These are phyloP conservation scores for Arabis hirsuta DNA, from an alignment of 345 rosid genomes.

Conservation along the genomic window DNA sequence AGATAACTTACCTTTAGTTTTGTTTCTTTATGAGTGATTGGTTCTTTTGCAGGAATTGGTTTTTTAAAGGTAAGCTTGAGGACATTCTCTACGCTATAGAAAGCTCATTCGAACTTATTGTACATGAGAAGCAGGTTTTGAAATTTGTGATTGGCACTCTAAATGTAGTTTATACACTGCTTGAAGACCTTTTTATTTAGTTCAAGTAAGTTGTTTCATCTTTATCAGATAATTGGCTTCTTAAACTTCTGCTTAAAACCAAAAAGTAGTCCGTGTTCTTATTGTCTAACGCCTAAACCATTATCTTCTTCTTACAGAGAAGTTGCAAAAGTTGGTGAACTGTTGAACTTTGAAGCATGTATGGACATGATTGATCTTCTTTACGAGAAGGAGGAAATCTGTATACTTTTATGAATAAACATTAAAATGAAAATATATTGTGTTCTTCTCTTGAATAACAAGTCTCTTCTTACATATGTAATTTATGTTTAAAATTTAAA, in stretches of 20 bases:
- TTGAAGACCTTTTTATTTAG: slow-evolving; percentile 62
- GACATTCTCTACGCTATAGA: slow-evolving; percentile 7
- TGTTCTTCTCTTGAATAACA: too few species aligned
- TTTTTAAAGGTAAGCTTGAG: slow-evolving; percentile 61
- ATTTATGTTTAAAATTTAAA: too few species aligned
- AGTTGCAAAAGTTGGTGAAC: slow-evolving; percentile 73
- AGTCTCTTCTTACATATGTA: too few species aligned
- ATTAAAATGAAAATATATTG: too few species aligned
- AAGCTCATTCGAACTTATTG: slow-evolving; percentile 3
- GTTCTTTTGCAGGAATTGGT: too few species aligned
- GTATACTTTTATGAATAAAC: too few species aligned
- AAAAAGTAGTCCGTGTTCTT: neutral
- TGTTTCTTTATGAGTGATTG: too few species aligned
- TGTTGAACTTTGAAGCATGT: slow-evolving; percentile 69
- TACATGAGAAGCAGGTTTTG: slow-evolving; percentile 49
- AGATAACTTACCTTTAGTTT: too few species aligned
- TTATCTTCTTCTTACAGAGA: slow-evolving; percentile 46
- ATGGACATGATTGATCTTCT: slow-evolving; percentile 92
- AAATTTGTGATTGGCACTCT: slow-evolving; percentile 68
- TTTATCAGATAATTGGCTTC: slow-evolving; percentile 8
- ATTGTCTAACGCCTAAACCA: neutral
- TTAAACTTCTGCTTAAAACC: neutral
- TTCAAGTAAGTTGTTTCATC: slow-evolving; percentile 54
- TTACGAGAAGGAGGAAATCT: slow-evolving; percentile 73
- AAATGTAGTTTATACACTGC: slow-evolving; percentile 53